Conservation (phyloP, 306 rosid genomes). For the Vicia sativa region DNA sequence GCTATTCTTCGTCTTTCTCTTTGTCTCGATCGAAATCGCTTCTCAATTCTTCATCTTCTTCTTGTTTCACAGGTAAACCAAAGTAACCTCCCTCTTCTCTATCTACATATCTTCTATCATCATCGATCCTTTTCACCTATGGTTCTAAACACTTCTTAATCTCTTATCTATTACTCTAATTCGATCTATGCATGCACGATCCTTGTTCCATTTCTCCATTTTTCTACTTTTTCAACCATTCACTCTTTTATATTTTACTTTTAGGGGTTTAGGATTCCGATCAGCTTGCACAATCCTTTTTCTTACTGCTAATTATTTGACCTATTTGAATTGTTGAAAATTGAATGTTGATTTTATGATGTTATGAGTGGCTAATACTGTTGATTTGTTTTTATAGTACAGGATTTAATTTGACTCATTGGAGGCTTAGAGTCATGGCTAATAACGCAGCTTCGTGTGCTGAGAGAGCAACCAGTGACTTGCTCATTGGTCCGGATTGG, state of each 20-base stretch:
- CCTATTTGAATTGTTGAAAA: not conserved
- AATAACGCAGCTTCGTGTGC: conserved; percentile 78
- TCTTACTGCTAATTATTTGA: not conserved
- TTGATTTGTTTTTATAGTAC: conserved; percentile 19
- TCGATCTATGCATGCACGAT: conserved; percentile 26
- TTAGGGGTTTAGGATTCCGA: too few relatives aligned
- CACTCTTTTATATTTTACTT: too few relatives aligned
- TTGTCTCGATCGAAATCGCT: not conserved
- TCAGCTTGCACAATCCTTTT: not conserved
- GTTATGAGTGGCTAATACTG: conserved; percentile 5
- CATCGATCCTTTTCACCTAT: conserved; percentile 7
- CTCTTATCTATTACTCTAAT: not conserved
- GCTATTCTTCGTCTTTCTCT: not conserved
- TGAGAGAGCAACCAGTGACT: conserved; percentile 94
- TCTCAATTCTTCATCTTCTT: not conserved
- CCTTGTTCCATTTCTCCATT: not conserved
- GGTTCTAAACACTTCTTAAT: not conserved
- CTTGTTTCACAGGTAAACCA: conserved; percentile 2
- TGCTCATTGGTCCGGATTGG: conserved; percentile 98
- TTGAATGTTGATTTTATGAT: not conserved
- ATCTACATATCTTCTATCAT: not conserved
- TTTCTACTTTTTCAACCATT: too few relatives aligned
- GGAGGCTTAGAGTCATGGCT: conserved; percentile 58
- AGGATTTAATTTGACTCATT: conserved; percentile 32
- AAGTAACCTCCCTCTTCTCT: not conserved